Conservation (phyloP, 1,139 yeast genomes). For the Torulaspora globosa region DNA sequence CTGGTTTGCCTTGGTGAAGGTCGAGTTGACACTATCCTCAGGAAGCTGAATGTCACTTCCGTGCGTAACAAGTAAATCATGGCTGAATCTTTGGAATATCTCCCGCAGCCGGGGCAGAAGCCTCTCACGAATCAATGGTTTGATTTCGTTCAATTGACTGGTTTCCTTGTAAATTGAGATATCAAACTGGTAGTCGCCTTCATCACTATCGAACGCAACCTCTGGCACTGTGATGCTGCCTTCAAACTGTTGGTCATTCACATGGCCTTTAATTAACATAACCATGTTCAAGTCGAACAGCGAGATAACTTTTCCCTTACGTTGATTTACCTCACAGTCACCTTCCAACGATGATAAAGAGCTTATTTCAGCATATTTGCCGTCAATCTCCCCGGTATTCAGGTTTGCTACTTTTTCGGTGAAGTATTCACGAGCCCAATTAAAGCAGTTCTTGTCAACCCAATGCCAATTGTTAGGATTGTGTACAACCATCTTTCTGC, state of each 20-base stretch:
- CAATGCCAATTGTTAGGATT: constrained; percentile 92
- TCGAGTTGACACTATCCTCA: constrained; percentile 61
- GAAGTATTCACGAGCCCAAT: constrained; percentile 83
- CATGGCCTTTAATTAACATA: constrained; percentile 54
- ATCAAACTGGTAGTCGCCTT: constrained; percentile 79
- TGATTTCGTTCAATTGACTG: constrained; percentile 46
- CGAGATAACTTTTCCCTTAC: constrained; percentile 94
- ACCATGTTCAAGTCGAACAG: constrained; percentile 75
- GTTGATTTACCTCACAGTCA: constrained; percentile 92
- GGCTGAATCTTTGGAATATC: constrained; percentile 61
- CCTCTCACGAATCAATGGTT: constrained; percentile 53
- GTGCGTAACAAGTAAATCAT: constrained; percentile 67
- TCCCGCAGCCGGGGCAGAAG: constrained; percentile 68
- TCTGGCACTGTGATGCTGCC: constrained; percentile 88
- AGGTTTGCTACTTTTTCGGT: constrained; percentile 53
- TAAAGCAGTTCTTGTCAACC: constrained; percentile 96
- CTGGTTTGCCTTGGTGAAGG: constrained; percentile 64
- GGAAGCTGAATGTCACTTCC: constrained; percentile 86
- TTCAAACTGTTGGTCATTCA: constrained; percentile 40
- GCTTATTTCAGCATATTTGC: constrained; percentile 44
- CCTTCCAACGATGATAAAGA: constrained; percentile 76
- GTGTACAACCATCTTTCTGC: constrained; percentile 57
- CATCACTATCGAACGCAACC: constrained; percentile 88
- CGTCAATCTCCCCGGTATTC: constrained; percentile 39
- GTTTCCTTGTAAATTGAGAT: constrained; percentile 62